A percentile compares a stretch with the other conserved stretches of the same genome.
These are phyloP conservation scores for Phytopythium cucurbitacearum DNA, from an alignment of 352 stramenopile genomes.

Conservation along the genomic window DNA sequence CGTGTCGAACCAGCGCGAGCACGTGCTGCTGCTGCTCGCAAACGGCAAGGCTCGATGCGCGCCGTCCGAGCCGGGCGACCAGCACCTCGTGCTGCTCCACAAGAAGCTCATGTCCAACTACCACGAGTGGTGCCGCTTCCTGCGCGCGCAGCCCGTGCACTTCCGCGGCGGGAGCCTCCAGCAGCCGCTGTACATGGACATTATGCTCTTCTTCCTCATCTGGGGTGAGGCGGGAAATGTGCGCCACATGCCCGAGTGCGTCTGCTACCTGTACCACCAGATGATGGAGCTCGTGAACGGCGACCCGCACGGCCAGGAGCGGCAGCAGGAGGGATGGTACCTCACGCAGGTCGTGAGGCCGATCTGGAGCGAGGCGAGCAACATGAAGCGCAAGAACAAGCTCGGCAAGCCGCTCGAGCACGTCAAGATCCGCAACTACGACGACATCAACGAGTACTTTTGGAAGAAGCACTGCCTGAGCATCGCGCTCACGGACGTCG, in stretches of 20 bases:
- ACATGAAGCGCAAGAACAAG: slow-evolving; percentile 68
- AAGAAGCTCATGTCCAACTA: slow-evolving; percentile 78
- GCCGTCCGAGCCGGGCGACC: slow-evolving; percentile 38
- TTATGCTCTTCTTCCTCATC: slow-evolving; percentile 96
- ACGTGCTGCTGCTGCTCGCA: slow-evolving; percentile 73
- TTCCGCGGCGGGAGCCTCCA: slow-evolving; percentile 25
- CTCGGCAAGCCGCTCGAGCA: slow-evolving; percentile 61
- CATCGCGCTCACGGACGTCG: slow-evolving; percentile 41
- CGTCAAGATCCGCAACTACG: slow-evolving; percentile 77
- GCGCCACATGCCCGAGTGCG: slow-evolving; percentile 95
- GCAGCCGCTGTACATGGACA: slow-evolving; percentile 77
- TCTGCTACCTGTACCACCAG: slow-evolving; percentile 97
- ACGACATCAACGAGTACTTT: slow-evolving; percentile 84
- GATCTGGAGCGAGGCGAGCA: slow-evolving; percentile 66
- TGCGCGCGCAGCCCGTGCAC: slow-evolving; percentile 72
- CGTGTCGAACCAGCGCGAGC: slow-evolving; percentile 79
- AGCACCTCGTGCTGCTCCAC: slow-evolving; percentile 60
- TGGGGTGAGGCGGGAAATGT: slow-evolving; percentile 97
- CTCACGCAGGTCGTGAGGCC: slow-evolving; percentile 49
- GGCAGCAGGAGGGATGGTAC: slow-evolving; percentile 53
- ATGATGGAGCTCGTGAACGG: slow-evolving; percentile 50
- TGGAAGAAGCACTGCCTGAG: slow-evolving; percentile 66
- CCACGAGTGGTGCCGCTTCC: slow-evolving; percentile 68
- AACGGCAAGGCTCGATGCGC: slow-evolving; percentile 65
- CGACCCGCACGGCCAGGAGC: slow-evolving; percentile 36